phyloP scores from a whole-genome alignment of 441 rosid genomes.

The Caryocar brasiliense region DNA sequence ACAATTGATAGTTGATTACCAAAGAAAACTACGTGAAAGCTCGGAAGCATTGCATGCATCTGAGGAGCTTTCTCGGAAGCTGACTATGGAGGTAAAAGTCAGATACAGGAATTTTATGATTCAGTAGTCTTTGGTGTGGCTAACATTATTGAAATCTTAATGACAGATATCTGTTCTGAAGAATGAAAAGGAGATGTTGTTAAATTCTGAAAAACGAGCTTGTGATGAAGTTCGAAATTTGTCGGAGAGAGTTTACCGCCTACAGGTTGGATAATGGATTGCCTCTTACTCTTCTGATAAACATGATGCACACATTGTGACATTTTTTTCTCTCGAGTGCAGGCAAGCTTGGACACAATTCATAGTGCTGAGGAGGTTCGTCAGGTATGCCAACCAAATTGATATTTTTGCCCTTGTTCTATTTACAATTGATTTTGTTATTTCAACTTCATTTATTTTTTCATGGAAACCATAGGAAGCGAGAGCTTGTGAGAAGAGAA shows the following conservation, averaged over 20 bases:
- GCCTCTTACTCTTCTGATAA: background rate
- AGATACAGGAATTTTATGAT: background rate
- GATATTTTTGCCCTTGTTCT: background rate
- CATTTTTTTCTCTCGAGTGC: conserved; percentile 14
- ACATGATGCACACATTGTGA: conserved; percentile 11
- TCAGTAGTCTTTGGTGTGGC: conserved; percentile 1
- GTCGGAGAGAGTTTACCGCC: conserved; percentile 73
- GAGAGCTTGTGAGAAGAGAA: conserved; percentile 76
- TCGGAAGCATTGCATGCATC: conserved; percentile 60
- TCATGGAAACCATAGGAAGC: conserved; percentile 46
- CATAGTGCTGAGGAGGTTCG: conserved; percentile 87
- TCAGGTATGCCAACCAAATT: conserved; percentile 42
- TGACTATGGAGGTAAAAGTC: conserved; percentile 65
- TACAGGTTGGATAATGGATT: conserved; percentile 50
- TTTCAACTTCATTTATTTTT: background rate
- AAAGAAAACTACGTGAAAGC: conserved; percentile 73
- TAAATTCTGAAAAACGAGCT: conserved; percentile 88
- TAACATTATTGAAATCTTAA: conserved; percentile 11
- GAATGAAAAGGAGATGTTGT: conserved; percentile 70
- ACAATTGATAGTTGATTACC: conserved; percentile 70
- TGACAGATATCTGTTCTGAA: conserved; percentile 62
- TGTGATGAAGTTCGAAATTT: conserved; percentile 77
- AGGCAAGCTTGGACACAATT: conserved; percentile 86
- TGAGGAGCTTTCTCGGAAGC: conserved; percentile 75
- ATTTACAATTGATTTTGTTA: conserved; percentile 2